phyloP scores from a whole-genome alignment of 148 eudicot species.

The Cornus suecica region DNA sequence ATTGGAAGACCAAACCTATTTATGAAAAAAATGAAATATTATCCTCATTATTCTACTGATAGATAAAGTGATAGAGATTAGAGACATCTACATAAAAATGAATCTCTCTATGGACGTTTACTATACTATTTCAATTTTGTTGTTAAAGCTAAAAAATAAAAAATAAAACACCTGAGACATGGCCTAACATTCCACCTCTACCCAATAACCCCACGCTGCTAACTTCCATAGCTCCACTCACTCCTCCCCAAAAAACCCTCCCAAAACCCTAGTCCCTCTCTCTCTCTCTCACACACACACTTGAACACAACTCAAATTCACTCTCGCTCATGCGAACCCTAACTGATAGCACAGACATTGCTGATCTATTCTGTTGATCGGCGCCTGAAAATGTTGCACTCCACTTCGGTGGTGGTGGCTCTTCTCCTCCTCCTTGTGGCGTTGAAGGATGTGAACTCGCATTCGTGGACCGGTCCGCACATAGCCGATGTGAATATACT shows the following conservation, averaged over 20 bases:
- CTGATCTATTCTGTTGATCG: not conserved
- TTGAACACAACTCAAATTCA: not conserved
- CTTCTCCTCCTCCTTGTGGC: not conserved
- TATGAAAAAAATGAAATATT: no score
- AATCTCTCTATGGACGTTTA: no score
- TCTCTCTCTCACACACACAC: no score
- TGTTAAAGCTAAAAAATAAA: no score
- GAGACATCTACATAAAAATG: no score
- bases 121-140: no score
- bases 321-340: not conserved
- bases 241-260: not conserved
- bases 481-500: conserved; percentile 80
- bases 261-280: conserved; percentile 3
- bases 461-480: conserved; percentile 63
- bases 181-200: not conserved
- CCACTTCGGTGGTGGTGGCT: not conserved
- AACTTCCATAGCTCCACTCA: not conserved
- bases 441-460: conserved; percentile 10
- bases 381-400: not conserved
- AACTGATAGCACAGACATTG: not conserved
- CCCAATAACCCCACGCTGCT: conserved; percentile 16
- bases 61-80: no score
- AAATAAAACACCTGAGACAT: not conserved
- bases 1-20: no score
- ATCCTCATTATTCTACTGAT: no score